Percentiles rank a stretch among this genome's conserved stretches.
These are phyloP conservation scores for Aspergillus ochraceus DNA, from an alignment of 2,329 filamentous ascomycete genomes.

Conservation along the genomic window DNA sequence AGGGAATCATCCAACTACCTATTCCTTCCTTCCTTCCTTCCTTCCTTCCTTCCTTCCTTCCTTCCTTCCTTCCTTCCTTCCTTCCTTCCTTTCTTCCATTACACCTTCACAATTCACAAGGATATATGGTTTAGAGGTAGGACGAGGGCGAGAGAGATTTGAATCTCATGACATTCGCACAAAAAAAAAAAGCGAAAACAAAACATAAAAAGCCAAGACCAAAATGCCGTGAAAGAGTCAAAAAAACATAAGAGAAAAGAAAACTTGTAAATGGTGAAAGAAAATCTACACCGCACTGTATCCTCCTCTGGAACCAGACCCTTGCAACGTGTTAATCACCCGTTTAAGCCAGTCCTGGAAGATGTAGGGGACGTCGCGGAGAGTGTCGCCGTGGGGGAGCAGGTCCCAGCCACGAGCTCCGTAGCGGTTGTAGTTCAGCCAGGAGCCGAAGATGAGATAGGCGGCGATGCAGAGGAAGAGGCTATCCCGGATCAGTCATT, in stretches of 20 bases:
- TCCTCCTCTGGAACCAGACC: slow-evolving; percentile 78
- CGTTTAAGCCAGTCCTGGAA: slow-evolving; percentile 82
- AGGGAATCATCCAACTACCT: too few species aligned
- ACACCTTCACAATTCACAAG: too few species aligned
- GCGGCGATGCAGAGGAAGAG: slow-evolving; percentile 80
- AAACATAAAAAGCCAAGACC: too few species aligned
- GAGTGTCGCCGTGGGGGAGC: slow-evolving; percentile 85
- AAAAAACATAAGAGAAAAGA: neutral
- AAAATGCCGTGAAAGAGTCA: neutral
- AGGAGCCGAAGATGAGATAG: slow-evolving; percentile 96
- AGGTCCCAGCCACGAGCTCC: slow-evolving; percentile 94
- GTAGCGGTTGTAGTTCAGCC: slow-evolving; percentile 98
- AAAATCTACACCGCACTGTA: slow-evolving; percentile 74
- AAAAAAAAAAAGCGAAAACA: neutral
- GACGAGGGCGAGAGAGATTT: too few species aligned
- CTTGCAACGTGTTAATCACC: slow-evolving; percentile 80
- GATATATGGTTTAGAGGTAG: too few species aligned
- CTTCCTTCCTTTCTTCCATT: too few species aligned
- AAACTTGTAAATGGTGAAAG: neutral
- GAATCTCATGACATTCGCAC: too few species aligned
- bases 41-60: too few species aligned
- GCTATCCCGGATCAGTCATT: slow-evolving; percentile 47
- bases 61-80: too few species aligned
- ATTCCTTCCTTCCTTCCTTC: too few species aligned
- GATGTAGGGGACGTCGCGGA: slow-evolving; percentile 89